phyloP scores from a whole-genome alignment of 2,329 filamentous ascomycete genomes.

The Cyclaneusma minus region DNA sequence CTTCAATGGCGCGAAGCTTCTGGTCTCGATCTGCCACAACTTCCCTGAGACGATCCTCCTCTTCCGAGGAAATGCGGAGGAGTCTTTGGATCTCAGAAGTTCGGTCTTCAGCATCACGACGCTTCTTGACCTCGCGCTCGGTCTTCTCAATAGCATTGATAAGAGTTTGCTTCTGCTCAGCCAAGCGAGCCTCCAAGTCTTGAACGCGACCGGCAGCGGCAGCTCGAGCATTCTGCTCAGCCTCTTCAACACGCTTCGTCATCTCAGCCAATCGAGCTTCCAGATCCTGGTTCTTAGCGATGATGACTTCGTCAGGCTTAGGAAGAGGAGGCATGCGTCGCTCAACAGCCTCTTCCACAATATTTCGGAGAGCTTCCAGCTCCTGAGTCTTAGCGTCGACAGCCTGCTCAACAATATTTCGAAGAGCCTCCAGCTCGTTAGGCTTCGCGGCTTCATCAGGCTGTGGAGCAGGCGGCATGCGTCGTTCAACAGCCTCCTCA shows the following conservation, averaged over 20 bases:
- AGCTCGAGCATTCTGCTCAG: background rate
- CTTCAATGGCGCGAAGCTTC: conserved; percentile 44
- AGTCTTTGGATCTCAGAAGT: conserved; percentile 57
- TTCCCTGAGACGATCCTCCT: conserved; percentile 52
- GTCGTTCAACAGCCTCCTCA: conserved; percentile 43
- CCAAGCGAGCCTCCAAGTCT: conserved; percentile 34
- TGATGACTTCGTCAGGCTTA: conserved; percentile 25
- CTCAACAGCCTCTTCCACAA: conserved; percentile 48
- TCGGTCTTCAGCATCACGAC: conserved; percentile 56
- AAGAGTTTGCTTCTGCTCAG: conserved; percentile 55
- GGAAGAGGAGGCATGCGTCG: conserved; percentile 36
- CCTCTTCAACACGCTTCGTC: too few relatives aligned
- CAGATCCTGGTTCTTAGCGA: conserved; percentile 9
- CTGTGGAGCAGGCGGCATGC: conserved; percentile 34
- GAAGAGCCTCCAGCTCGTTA: conserved; percentile 36
- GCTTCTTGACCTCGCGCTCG: conserved; percentile 46
- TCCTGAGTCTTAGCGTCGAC: conserved; percentile 26
- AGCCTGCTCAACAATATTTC: conserved; percentile 46
- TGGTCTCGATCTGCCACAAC: conserved; percentile 55
- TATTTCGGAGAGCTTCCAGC: conserved; percentile 41
- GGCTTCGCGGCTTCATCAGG: conserved; percentile 25
- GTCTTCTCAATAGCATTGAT: conserved; percentile 44
- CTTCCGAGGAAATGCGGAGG: conserved; percentile 54
- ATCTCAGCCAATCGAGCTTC: conserved; percentile 5
- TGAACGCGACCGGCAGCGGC: conserved; percentile 12